Conservation (phyloP, 495 filamentous ascomycete genomes). For the Parathielavia hyrcaniae region DNA sequence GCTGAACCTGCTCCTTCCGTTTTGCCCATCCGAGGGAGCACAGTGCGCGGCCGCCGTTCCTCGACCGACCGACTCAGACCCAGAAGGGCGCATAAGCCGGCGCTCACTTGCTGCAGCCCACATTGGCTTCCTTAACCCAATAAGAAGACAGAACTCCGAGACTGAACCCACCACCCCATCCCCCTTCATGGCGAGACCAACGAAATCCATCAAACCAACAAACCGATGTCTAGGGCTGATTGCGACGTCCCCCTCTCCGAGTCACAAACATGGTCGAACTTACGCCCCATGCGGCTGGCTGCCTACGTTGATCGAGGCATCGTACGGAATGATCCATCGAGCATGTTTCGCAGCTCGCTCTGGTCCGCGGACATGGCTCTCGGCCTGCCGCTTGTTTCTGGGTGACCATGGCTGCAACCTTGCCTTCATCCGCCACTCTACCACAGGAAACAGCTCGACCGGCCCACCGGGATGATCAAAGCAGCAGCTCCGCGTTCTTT, state of each 20-base stretch:
- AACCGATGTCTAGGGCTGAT: background rate
- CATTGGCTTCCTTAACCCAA: background rate
- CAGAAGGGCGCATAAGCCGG: background rate
- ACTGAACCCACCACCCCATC: background rate
- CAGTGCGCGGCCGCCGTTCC: background rate
- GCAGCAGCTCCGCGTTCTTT: constrained; percentile 4
- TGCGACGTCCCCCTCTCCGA: background rate
- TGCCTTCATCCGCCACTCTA: constrained; percentile 6
- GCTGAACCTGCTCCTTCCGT: too few species aligned
- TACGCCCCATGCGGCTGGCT: background rate
- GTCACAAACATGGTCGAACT: background rate
- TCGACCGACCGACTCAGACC: background rate
- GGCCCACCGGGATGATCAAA: constrained; percentile 5
- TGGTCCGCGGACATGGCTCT: background rate
- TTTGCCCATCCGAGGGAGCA: background rate
- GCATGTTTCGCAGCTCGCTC: background rate
- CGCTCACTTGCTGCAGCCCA: background rate
- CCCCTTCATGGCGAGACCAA: background rate
- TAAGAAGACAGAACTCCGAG: background rate
- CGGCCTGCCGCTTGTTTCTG: background rate
- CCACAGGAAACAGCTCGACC: too few species aligned
- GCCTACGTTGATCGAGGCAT: background rate
- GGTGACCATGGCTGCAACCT: constrained; percentile 11
- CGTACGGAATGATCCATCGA: background rate
- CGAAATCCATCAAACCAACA: background rate